A percentile compares a stretch with the other conserved stretches of the same genome.
phyloP scores from a whole-genome alignment of 2,329 filamentous ascomycete species.

The Fusarium armeniacum region DNA sequence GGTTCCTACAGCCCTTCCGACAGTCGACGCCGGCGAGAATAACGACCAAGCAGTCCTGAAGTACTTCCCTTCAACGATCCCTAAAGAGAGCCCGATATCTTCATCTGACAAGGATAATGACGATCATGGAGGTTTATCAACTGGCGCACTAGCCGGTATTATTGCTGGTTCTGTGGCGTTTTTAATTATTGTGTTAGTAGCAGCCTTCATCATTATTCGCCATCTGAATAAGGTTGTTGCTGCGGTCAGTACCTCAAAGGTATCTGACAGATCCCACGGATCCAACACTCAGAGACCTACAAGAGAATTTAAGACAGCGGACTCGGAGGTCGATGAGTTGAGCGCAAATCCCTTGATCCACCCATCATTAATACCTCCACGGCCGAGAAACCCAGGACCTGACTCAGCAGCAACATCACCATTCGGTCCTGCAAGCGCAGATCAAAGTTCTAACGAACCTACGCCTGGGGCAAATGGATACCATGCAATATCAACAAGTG shows the following conservation, averaged over 20 bases:
- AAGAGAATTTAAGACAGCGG: slow-evolving; percentile 57
- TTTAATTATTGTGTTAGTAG: slow-evolving; percentile 62
- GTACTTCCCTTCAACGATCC: slow-evolving; percentile 60
- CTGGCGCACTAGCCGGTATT: slow-evolving; percentile 65
- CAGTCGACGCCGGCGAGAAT: slow-evolving; percentile 42
- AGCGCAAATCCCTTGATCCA: slow-evolving; percentile 61
- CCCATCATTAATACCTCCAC: slow-evolving; percentile 54
- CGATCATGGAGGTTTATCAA: slow-evolving; percentile 55
- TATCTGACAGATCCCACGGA: slow-evolving; percentile 50
- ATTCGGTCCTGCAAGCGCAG: slow-evolving; percentile 40
- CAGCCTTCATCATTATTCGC: slow-evolving; percentile 64
- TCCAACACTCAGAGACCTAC: slow-evolving; percentile 53
- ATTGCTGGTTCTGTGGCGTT: slow-evolving; percentile 65
- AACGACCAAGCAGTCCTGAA: slow-evolving; percentile 57
- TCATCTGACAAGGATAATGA: slow-evolving; percentile 43
- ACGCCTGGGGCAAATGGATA: slow-evolving; percentile 49
- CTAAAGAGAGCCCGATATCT: slow-evolving; percentile 56
- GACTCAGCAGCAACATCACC: slow-evolving; percentile 40
- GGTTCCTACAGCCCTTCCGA: slow-evolving; percentile 51
- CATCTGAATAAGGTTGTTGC: slow-evolving; percentile 63
- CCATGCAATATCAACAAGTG: slow-evolving; percentile 44
- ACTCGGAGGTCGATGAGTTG: slow-evolving; percentile 61
- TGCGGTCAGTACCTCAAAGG: slow-evolving; percentile 56
- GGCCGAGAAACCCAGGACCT: slow-evolving; percentile 46
- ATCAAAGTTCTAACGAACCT: slow-evolving; percentile 51